Evolutionary conservation across 2,329 filamentous ascomycete species (phyloP), one percentile per base, ranked within the genome.

Genomic region (Cryphonectria carpinicola): DNA sequence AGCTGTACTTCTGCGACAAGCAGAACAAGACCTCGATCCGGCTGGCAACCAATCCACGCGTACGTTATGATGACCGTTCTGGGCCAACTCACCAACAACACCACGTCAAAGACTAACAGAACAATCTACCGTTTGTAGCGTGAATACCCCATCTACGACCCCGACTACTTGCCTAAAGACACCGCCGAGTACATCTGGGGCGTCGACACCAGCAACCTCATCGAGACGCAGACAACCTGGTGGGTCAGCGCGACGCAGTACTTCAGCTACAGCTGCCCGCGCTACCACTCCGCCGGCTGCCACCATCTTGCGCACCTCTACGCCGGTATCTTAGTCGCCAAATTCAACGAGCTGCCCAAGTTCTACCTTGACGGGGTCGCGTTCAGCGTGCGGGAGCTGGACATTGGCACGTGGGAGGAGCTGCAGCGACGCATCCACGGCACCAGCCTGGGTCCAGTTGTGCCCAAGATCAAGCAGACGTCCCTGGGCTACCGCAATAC

Each of bases 241-340:
- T 65, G 62, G 62, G 62, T 65, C 41, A 32, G 43, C 39, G 2
- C 11, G 8, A 43, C 37, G 28, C 41, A 65, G 28, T 35, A 17
- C 19, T 66, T 60, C 17, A 14, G n/a, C 10, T 68, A 64, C 25
- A 25, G 28, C 62, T 25, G 43, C 63, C 56, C 49, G n/a, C 43
- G 62, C 25, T 32, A 13, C n/a, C 4, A 49, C 25, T 6, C 13
- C n/a, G 25, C 62, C 14, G 62, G 62, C 62, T 17, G 39, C 43
- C 49, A 69, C 54, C 43, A 56, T 46, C 10, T 63, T 11, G 22
- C 62, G 14, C 64, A 43, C 58, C 28, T 64, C 56, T 65, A 60
- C 67, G 54, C 62, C 17, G 37, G 41, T 22, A 25, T 7, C 14
- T 37, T 37, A 43, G 14, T 66, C 35, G 58, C 70, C 35, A 28